These are phyloP conservation scores for Phytophthora ohioensis DNA, from an alignment of 352 stramenopile genomes.

Conservation along the genomic window DNA sequence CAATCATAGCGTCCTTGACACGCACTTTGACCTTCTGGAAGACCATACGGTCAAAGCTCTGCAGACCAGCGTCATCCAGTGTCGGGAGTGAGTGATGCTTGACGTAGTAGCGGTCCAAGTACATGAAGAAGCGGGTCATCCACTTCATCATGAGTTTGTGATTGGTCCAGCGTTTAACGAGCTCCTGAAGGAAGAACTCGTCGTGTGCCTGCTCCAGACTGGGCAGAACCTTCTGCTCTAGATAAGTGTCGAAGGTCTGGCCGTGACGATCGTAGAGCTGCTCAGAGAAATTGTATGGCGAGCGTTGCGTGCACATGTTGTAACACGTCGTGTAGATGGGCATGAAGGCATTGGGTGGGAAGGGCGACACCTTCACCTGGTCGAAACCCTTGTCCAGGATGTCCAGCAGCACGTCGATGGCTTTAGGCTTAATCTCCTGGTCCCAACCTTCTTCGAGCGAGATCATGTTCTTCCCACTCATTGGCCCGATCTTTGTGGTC, in stretches of 20 bases:
- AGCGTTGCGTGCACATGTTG: conserved; percentile 99
- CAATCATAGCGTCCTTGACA: conserved; percentile 92
- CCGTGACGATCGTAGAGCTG: conserved; percentile 98
- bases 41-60: conserved; percentile 86
- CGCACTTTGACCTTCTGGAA: conserved; percentile 88
- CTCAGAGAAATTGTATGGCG: conserved; percentile 99
- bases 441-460: conserved; percentile 89
- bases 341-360: conserved; percentile 89
- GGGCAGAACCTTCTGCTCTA: conserved; percentile 92
- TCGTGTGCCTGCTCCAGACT: conserved; percentile 90
- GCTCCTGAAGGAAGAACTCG: conserved; percentile 97
- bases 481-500: conserved; percentile 32
- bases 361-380: conserved; percentile 81
- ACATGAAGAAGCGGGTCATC: conserved; percentile 99
- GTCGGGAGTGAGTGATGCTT: conserved; percentile 98
- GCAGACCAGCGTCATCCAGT: conserved; percentile 91
- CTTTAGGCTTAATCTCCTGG: conserved; percentile 90
- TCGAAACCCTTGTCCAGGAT: conserved; percentile 90
- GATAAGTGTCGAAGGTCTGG: conserved; percentile 89
- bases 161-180: conserved; percentile 98
- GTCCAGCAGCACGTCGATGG: conserved; percentile 88
- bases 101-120: conserved; percentile 98
- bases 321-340: conserved; percentile 95
- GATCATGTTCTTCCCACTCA: conserved; percentile 87
- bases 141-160: conserved; percentile 99